Evolutionary conservation across 176 grass and related monocot genomes (phyloP), one percentile per base, ranked within the genome.

Genomic region (Phoenix dactylifera): DNA sequence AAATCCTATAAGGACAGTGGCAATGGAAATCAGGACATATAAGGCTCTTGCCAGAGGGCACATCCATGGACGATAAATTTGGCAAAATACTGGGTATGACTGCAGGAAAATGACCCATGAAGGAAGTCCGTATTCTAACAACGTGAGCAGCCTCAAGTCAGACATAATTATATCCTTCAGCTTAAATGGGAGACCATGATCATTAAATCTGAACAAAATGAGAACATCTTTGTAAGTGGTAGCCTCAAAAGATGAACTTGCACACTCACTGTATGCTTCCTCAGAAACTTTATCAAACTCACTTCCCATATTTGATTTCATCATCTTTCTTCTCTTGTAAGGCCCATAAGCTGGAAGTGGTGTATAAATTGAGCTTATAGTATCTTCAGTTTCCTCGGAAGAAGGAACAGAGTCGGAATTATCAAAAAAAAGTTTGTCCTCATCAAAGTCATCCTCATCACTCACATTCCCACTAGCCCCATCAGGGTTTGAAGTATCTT

Each of bases 21-120:
- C 26, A 35, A 98, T 68, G 55, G 93, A 98, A 67, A 98, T 98
- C 59, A 92, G 57, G 58, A 98, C 80, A 66, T 98, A 92, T 30
- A 92, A 69, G 71, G 69, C 82, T 80, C 87, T 79, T 65, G 84
- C 84, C 14, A 98, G 75, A 71, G 87, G 87, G 58, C 93, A 98
- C 93, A 98, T 98, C 93, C 93, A 92, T 32, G 84, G 87, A 22
- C 87, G 87, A 77, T 98, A 98, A 73, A 88, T 83, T 78, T 98
- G 82, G 79, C 93, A 88, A 68, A 98, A 83, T 52, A 98, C 84
- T 29, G 93, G 93, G 73, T 98, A 98, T 51, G 93, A 98, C 58
- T 92, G 87, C 57, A 98, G 66, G 70, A 98, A 98, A 52, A 92
- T 88, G 28, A 98, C 87, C 93, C 93, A 98, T 48, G 93, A 89